Evolutionary conservation across 2,329 filamentous ascomycete species (phyloP), one percentile per base, ranked within the genome.

Genomic region (Trichophyton verrucosum): DNA sequence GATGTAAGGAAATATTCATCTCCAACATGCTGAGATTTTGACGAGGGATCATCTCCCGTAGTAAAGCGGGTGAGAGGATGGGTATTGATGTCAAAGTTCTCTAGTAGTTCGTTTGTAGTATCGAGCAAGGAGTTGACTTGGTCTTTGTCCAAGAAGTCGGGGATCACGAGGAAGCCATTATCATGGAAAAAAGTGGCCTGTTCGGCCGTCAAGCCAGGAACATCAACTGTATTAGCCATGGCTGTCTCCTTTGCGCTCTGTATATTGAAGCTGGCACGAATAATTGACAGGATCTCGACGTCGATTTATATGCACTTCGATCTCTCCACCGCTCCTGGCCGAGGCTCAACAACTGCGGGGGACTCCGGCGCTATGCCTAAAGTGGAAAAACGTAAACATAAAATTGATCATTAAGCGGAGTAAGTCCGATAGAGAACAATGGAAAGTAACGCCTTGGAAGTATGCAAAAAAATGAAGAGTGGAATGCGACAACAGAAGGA

Each of bases 1-100:
- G 88, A 94, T 1, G 80, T 81, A 2, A 97, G 83, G 77, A 99
- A 97, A 80, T 99, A 99, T 71, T 88, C 85, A 77, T 97, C 94
- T 64, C 92, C 91, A 9, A 96, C 88, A 75, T 97, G 92, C 56
- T 72, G 69, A n/a, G 66, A 66, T 22, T 66, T 68, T 63, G 66
- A 61, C 8, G 9, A 42, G 7, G 57, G 20, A n/a, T 86, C 82
- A 53, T 71, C 73, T 66, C 91, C 91, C 0, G 92, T 96, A 33
- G 87, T 88, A 81, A 99, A 99, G 71, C 86, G 87, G 7, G 94
- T 97, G 81, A 97, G 86, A 0, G 94, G 92, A 74, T 97, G 94
- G 61, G 87, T 82, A 40, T 83, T 79, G n/a, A 97, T 81, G 42
- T 85, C 81, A 75, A 99, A 91, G 64, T 81, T 79, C 60, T 84